Evolutionary conservation across 148 eudicot genomes (phyloP), one percentile per base, ranked within the genome.

Genomic region (Suaeda aralocaspica): DNA sequence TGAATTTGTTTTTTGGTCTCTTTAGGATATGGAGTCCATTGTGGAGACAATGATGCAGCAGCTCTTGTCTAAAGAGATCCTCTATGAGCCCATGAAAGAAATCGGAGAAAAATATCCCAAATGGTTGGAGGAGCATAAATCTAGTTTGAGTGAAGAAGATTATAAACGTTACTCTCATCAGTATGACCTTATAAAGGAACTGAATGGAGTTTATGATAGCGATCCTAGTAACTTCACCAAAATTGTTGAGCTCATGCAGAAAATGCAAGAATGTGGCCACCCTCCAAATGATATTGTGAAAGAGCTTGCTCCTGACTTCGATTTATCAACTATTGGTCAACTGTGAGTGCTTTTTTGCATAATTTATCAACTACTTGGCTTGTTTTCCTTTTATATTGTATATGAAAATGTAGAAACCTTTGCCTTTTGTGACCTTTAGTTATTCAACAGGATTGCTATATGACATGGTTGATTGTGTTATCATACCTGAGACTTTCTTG

Each of bases 41-140:
- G 90, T 94, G 71, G 99, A 94, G 85, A 87, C 93, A 18, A 91
- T 94, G 97, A 94, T 94, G 99, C 96, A 94, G 58, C 96, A 91
- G 73, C 93, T 94, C 14, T 72, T 94, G 76, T 91, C 97, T 24
- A 94, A 91, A 76, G 97, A 94, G 57, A 87, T 94, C 74, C 96
- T 94, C 60, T 85, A 91, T 55, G 96, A 94, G 69, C 97, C 97
- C 30, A 91, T 91, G 97, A 94, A 84, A 85, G 97, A 94, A 83
- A 91, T 94, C 52, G 99, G 87, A 39, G 97, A 87, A 72, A 81
- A 89, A 77, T 94, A 94, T 78, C 99, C 97, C 60, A 80, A 79
- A 80, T 94, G 99, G 97, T 76, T 94, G 85, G 92, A 89, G 75
- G 97, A 89, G 49, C 87, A 94, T 73, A 85, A 84, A 72, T 71